Evolutionary conservation across 139 green algal species (phyloP), one percentile per base, ranked within the genome.

Genomic region (Chara braunii): DNA sequence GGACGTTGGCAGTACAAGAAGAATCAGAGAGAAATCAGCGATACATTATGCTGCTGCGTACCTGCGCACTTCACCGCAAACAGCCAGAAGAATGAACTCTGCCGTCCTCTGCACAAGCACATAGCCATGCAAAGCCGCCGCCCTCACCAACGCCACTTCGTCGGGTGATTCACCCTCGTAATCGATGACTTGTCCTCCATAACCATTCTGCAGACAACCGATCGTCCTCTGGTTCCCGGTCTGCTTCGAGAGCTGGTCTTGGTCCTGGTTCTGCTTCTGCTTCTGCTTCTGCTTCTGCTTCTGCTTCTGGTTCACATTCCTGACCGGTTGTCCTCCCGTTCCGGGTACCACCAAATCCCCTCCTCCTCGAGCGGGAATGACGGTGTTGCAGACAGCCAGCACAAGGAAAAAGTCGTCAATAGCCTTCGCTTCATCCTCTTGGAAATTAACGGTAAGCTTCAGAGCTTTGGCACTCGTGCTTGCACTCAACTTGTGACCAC

Each of bases 131-230:
- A 82, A 81, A 1, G 60, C 44, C 3, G 68, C 68, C 2, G 68
- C 58, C 2, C 3, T 33, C 37, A 94, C 86, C 36, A 94, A 77
- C 6, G 87, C 87, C 3, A 78, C 71, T 73, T 95, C 88, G 53
- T 95, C 88, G 2, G 88, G 88, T 0, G 88, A 95, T 64, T 86
- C 84, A 3, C 81, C 86, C 80, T 94, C 80, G 59, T 89, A 91
- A 51, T 59, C 12, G 33, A 80, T 23, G 31, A 5, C 8, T n/a
- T n/a, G n/a, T n/a, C n/a, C n/a, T n/a, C n/a, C n/a, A n/a, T n/a
- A n/a, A n/a, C n/a, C 50, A 26, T 14, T 58, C 50, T 12, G 24
- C 40, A 18, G 18, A 18, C 40, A 48, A 48, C 18, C 40, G 40
- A 48, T 18, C 40, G 18, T 18, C 18, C 18, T 18, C 40, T 18